Conservation (phyloP, 2,329 filamentous ascomycete species). For the Zymoseptoria crescenta region DNA sequence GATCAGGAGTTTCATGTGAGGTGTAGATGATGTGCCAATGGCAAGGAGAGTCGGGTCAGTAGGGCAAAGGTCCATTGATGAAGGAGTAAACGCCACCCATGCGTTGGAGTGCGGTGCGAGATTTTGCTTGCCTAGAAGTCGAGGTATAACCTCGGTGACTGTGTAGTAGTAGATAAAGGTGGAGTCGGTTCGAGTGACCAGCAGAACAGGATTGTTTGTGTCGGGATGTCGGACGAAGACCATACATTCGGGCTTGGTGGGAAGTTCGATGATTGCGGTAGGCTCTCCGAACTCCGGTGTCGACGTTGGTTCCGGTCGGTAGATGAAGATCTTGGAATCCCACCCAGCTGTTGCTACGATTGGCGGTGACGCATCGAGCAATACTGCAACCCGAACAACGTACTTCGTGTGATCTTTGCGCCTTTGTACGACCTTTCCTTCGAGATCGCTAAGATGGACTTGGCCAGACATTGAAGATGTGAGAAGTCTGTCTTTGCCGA, state of each 20-base stretch:
- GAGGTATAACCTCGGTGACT: conserved; percentile 28
- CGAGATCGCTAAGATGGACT: conserved; percentile 41
- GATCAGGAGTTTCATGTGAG: conserved; percentile 56
- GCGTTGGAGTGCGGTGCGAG: conserved; percentile 55
- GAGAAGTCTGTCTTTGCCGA: conserved; percentile 42
- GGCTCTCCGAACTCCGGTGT: conserved; percentile 30
- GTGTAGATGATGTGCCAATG: conserved; percentile 52
- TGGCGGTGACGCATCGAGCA: conserved; percentile 20
- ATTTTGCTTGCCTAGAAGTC: conserved; percentile 50
- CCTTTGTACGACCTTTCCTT: conserved; percentile 36
- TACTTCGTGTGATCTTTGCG: conserved; percentile 54
- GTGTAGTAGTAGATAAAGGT: conserved; percentile 52
- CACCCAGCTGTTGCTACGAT: conserved; percentile 53
- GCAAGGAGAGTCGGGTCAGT: conserved; percentile 48
- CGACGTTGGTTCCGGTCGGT: conserved; percentile 29
- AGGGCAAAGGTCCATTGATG: conserved; percentile 49
- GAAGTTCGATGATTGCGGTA: conserved; percentile 36
- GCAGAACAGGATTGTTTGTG: conserved; percentile 39
- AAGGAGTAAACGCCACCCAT: conserved; percentile 57
- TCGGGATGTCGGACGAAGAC: conserved; percentile 47
- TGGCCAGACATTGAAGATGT: conserved; percentile 54
- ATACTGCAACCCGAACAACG: conserved; percentile 44
- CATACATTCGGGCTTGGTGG: conserved; percentile 51
- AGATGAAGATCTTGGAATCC: conserved; percentile 51
- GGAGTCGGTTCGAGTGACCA: conserved; percentile 51